Evolutionary conservation across 2,329 filamentous ascomycete species (phyloP).

Genomic region (Mycosphaerella sp.): DNA sequence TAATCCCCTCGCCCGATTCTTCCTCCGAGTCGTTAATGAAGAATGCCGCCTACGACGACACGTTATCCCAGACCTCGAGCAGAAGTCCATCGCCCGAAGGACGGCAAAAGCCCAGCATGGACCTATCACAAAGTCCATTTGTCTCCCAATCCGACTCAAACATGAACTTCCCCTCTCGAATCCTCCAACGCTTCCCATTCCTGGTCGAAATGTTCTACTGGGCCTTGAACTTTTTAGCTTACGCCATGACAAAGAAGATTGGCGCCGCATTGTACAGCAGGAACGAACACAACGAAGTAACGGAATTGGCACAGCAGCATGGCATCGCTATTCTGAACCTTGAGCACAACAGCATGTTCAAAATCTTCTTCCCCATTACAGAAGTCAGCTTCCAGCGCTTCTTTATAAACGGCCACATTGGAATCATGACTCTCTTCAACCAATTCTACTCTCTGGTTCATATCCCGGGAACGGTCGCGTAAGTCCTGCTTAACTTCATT

Average conservation of each 20-base stretch:
- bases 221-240: constrained; percentile 60
- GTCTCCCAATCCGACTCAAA: constrained; percentile 45
- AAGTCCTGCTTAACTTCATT: constrained; percentile 19
- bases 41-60: constrained; percentile 16
- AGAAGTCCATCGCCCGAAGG: constrained; percentile 30
- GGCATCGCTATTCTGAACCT: constrained; percentile 51
- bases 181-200: constrained; percentile 63
- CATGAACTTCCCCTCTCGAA: constrained; percentile 52
- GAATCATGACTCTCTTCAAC: constrained; percentile 51
- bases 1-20: constrained; percentile 19
- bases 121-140: constrained; percentile 46
- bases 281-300: constrained; percentile 44
- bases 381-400: constrained; percentile 52
- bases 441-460: constrained; percentile 56
- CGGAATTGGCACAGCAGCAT: constrained; percentile 52
- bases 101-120: constrained; percentile 44
- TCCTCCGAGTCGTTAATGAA: constrained; percentile 21
- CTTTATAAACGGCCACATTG: constrained; percentile 51
- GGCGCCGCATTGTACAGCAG: constrained; percentile 26
- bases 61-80: constrained; percentile 14
- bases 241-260: constrained; percentile 48
- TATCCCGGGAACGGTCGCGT: constrained; percentile 57
- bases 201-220: constrained; percentile 70
- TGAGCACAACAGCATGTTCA: constrained; percentile 48
- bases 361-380: constrained; percentile 48